Conservation (phyloP, 1,284 basidiomycete species). For the Ceratobasidium sp. region DNA sequence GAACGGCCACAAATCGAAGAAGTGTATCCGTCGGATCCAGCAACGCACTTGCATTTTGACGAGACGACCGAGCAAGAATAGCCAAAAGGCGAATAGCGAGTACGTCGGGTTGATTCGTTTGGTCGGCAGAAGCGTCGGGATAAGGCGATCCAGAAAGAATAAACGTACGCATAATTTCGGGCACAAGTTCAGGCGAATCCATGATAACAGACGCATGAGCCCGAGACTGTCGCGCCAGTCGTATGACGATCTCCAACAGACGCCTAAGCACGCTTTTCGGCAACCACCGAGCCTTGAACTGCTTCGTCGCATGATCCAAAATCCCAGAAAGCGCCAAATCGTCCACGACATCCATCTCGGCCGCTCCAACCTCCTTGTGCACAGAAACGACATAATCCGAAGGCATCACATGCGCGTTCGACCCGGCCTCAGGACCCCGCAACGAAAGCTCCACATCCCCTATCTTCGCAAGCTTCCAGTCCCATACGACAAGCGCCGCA, state of each 20-base stretch:
- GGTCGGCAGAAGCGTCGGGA: slow-evolving; percentile 45
- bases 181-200: slow-evolving; percentile 61
- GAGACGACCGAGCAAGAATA: slow-evolving; percentile 68
- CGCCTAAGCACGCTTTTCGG: slow-evolving; percentile 62
- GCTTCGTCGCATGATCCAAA: slow-evolving; percentile 7
- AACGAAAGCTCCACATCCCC: slow-evolving; percentile 60
- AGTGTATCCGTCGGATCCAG: slow-evolving; percentile 66
- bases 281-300: slow-evolving; percentile 48
- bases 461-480: slow-evolving; percentile 67
- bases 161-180: slow-evolving; percentile 54
- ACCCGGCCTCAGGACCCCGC: not conserved
- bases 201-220: slow-evolving; percentile 63
- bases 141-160: slow-evolving; percentile 60
- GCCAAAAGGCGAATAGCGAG: slow-evolving; percentile 66
- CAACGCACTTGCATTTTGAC: slow-evolving; percentile 69
- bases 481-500: slow-evolving; percentile 61
- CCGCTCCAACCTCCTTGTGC: not conserved
- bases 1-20: slow-evolving; percentile 75
- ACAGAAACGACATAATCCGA: slow-evolving; percentile 35
- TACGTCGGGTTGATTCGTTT: slow-evolving; percentile 51
- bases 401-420: slow-evolving; percentile 29
- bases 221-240: slow-evolving; percentile 66
- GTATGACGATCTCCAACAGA: slow-evolving; percentile 68
- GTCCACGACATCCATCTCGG: slow-evolving; percentile 43
- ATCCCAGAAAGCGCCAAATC: slow-evolving; percentile 10